Evolutionary conservation across 345 rosid genomes (phyloP).

Genomic region (Ceriops zippeliana): DNA sequence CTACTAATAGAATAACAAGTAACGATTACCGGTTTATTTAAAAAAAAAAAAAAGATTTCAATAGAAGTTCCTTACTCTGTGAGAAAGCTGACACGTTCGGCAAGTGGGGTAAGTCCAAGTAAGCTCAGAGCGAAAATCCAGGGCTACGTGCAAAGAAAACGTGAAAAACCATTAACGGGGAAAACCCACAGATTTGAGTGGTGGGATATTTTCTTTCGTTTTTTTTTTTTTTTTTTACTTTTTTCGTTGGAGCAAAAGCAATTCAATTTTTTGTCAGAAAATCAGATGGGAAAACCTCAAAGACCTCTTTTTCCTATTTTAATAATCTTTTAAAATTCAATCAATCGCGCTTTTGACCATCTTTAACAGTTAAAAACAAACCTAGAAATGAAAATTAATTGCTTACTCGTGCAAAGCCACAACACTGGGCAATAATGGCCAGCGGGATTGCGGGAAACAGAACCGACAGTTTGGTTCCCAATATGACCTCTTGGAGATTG

Average conservation of each 20-base stretch:
- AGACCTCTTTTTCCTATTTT: neutral
- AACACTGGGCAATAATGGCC: constrained; percentile 53
- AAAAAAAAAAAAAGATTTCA: neutral
- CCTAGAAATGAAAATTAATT: neutral
- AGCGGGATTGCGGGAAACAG: constrained; percentile 76
- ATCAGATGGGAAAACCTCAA: neutral
- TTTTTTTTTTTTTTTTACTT: too few species aligned
- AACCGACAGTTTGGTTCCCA: constrained; percentile 76
- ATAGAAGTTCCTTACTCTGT: constrained; percentile 62
- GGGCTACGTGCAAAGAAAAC: constrained; percentile 42
- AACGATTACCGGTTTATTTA: too few species aligned
- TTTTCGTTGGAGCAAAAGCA: too few species aligned
- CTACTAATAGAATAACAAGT: neutral
- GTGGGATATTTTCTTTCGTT: too few species aligned
- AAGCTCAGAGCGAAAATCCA: constrained; percentile 87
- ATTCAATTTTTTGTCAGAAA: too few species aligned
- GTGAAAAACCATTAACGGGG: neutral
- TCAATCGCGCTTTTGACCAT: too few species aligned
- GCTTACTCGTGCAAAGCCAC: constrained; percentile 58
- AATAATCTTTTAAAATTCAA: too few species aligned
- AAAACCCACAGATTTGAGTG: neutral
- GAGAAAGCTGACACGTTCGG: constrained; percentile 89
- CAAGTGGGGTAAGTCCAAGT: constrained; percentile 77
- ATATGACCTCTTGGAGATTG: constrained; percentile 78
- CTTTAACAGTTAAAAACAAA: neutral